Conservation (phyloP, 176 grass and related monocot genomes). For the Eragrostis curvula region DNA sequence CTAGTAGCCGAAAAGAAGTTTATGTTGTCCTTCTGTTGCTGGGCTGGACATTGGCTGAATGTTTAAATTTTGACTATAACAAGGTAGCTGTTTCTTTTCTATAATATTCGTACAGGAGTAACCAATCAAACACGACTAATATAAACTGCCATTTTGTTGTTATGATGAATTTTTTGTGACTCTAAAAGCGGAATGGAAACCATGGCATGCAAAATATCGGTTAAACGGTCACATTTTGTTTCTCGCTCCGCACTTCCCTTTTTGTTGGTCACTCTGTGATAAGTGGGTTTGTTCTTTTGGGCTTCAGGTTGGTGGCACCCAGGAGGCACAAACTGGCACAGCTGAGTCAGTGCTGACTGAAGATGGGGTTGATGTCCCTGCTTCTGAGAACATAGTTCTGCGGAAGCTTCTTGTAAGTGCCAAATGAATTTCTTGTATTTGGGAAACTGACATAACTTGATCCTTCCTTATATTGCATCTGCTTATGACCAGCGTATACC, state of each 20-base stretch:
- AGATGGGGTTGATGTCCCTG: constrained; percentile 41
- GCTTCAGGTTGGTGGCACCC: constrained; percentile 41
- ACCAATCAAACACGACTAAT: neutral
- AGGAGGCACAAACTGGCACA: constrained; percentile 43
- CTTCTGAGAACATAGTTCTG: constrained; percentile 63
- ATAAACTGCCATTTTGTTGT: neutral
- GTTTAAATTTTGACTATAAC: neutral
- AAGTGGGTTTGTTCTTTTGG: constrained; percentile 37
- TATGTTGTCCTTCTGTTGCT: neutral
- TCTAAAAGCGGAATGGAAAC: neutral
- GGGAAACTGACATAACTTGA: constrained; percentile 1
- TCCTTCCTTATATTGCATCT: constrained; percentile 24
- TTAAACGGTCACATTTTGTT: neutral
- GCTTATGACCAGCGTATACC: constrained; percentile 71
- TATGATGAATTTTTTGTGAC: neutral
- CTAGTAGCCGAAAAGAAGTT: neutral
- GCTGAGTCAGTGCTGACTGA: constrained; percentile 47
- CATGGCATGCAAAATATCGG: neutral
- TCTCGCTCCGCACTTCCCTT: neutral
- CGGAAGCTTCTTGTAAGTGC: constrained; percentile 96
- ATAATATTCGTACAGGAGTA: neutral
- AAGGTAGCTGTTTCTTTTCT: neutral
- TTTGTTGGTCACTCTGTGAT: constrained; percentile 2
- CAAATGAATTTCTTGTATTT: constrained; percentile 32
- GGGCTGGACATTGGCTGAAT: neutral